Percentiles rank a stretch among this genome's conserved stretches.
Evolutionary conservation across 2,329 filamentous ascomycete genomes (phyloP).

Genomic region (Colletotrichum costaricense): DNA sequence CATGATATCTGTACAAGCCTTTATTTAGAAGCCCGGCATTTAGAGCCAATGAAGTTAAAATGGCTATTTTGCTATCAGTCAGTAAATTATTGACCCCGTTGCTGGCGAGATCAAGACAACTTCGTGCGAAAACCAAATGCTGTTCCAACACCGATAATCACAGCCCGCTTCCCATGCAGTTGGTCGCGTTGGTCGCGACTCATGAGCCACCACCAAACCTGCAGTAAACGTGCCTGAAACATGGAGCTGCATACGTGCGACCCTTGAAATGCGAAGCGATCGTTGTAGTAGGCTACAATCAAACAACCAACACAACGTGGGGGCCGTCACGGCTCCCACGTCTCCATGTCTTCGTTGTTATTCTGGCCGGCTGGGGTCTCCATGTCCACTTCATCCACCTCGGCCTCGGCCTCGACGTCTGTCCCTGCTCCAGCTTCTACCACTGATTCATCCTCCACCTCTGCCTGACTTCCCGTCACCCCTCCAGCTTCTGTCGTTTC

Average conservation of each 20-base stretch:
- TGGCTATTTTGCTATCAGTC: background rate
- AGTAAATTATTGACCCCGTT: background rate
- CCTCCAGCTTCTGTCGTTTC: no score
- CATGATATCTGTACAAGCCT: background rate
- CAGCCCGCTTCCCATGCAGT: background rate
- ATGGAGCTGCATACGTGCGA: background rate
- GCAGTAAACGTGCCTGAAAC: conserved; percentile 6
- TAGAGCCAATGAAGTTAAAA: background rate
- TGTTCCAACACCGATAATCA: background rate
- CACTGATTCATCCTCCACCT: no score
- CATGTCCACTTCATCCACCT: no score
- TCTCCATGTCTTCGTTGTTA: background rate
- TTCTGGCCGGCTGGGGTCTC: background rate
- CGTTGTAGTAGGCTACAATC: conserved; percentile 6
- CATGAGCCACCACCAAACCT: background rate
- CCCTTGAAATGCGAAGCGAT: background rate
- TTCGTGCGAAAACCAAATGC: background rate
- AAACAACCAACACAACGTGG: conserved; percentile 20
- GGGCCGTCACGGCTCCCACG: background rate
- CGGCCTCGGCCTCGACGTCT: no score
- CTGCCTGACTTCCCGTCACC: no score
- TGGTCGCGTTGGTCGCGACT: background rate
- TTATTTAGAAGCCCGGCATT: background rate
- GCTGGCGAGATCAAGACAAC: background rate
- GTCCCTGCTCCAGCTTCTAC: no score